phyloP scores from a whole-genome alignment of 352 stramenopile genomes.

The Aphanomyces euteiches region DNA sequence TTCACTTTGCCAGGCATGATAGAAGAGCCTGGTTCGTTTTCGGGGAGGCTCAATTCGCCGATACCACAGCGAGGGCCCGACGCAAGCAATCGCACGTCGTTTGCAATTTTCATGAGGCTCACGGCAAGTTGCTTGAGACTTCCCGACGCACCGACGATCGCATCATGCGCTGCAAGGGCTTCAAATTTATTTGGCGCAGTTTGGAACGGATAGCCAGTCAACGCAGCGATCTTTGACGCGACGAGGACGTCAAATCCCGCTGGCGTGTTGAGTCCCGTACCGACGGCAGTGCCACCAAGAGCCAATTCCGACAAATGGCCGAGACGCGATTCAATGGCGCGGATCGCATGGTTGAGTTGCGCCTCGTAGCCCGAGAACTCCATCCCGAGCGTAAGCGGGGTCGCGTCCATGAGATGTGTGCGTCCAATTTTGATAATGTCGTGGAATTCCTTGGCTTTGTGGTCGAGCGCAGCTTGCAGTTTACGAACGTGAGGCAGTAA shows the following conservation, averaged over 20 bases:
- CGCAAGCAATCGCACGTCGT: constrained; percentile 90
- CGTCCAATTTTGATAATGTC: constrained; percentile 55
- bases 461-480: constrained; percentile 39
- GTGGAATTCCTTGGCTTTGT: constrained; percentile 41
- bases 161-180: constrained; percentile 89
- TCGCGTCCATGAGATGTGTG: constrained; percentile 76
- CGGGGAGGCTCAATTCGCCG: constrained; percentile 87
- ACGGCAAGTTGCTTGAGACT: constrained; percentile 88
- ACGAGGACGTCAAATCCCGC: constrained; percentile 46
- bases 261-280: constrained; percentile 60
- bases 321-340: constrained; percentile 44
- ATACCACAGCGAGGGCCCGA: constrained; percentile 91
- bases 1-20: constrained; percentile 99
- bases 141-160: constrained; percentile 89
- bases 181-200: constrained; percentile 71
- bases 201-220: constrained; percentile 43
- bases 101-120: constrained; percentile 94
- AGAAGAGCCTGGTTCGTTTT: constrained; percentile 88
- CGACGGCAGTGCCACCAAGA: constrained; percentile 57
- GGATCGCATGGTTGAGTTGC: constrained; percentile 56
- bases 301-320: constrained; percentile 48
- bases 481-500: constrained; percentile 61
- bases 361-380: constrained; percentile 49
- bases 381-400: constrained; percentile 51
- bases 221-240: constrained; percentile 39